Conservation (phyloP, 2,329 filamentous ascomycete genomes). For the Scleromitrula shiraiana region DNA sequence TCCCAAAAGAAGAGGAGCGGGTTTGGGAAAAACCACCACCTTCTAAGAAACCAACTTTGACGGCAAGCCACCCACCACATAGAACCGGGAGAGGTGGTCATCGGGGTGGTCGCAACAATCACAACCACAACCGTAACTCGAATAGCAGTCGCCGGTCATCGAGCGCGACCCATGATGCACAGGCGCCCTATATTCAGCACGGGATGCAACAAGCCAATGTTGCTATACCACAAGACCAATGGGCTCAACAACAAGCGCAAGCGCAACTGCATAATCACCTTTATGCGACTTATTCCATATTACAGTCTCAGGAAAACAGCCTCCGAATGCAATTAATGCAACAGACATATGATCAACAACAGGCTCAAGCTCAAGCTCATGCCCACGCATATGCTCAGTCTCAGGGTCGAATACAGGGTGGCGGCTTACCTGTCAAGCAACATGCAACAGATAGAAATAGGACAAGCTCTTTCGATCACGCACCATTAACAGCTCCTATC, state of each 20-base stretch:
- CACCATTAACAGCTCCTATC: constrained; percentile 50
- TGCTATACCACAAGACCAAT: constrained; percentile 25
- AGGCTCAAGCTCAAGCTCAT: constrained; percentile 32
- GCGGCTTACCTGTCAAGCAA: constrained; percentile 27
- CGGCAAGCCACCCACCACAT: constrained; percentile 49
- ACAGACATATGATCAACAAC: constrained; percentile 38
- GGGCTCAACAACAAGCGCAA: constrained; percentile 29
- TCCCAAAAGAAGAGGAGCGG: constrained; percentile 63
- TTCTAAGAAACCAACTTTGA: constrained; percentile 42
- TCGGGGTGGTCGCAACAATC: constrained; percentile 22
- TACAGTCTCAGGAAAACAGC: constrained; percentile 39
- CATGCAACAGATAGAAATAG: constrained; percentile 43
- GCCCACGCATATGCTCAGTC: constrained; percentile 37
- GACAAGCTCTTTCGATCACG: constrained; percentile 56
- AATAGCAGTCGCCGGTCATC: constrained; percentile 28
- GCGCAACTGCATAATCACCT: constrained; percentile 31
- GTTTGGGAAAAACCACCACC: constrained; percentile 47
- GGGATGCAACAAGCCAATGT: constrained; percentile 20
- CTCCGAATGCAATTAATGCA: constrained; percentile 40
- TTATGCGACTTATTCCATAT: constrained; percentile 30
- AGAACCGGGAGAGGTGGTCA: constrained; percentile 24
- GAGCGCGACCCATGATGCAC: constrained; percentile 26
- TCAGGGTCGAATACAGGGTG: constrained; percentile 29
- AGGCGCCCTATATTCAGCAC: constrained; percentile 18
- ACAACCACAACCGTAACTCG: constrained; percentile 23